Percentiles rank a stretch among this genome's conserved stretches.
Conservation (phyloP, 208 protist species). For the Leishmania mexicana region DNA sequence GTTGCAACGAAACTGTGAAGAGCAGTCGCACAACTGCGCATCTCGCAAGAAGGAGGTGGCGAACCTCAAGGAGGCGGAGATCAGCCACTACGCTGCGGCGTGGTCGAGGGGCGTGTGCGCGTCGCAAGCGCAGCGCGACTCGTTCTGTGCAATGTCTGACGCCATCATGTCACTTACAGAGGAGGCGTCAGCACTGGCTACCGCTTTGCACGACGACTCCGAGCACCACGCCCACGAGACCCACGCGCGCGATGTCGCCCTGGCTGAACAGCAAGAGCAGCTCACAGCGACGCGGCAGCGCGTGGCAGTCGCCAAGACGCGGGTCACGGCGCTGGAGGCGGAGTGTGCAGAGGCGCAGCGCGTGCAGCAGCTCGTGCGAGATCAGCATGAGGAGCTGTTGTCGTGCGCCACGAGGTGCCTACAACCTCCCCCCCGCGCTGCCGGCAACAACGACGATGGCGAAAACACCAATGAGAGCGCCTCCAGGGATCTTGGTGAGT, state of each 20-base stretch:
- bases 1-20: constrained; percentile 9
- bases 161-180: not conserved
- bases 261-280: constrained; percentile 14
- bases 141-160: constrained; percentile 1
- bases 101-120: constrained; percentile 18
- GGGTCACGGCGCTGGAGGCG: constrained; percentile 11
- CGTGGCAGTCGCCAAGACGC: constrained; percentile 11
- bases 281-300: constrained; percentile 14
- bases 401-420: not conserved
- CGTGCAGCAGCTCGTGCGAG: constrained; percentile 4
- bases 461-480: not conserved
- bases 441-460: not conserved
- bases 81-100: constrained; percentile 30
- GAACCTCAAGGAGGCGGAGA: constrained; percentile 11
- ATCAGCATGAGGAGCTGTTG: constrained; percentile 7
- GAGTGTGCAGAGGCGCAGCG: constrained; percentile 10
- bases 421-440: not conserved
- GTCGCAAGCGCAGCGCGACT: constrained; percentile 6
- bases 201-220: not conserved
- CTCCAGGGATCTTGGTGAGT: not conserved
- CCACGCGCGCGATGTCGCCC: not conserved
- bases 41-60: constrained; percentile 4
- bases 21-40: not conserved
- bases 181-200: not conserved
- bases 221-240: constrained; percentile 3